Base-by-base conservation (phyloP, 345 rosid species). In the Citrus hindsii region DNA sequence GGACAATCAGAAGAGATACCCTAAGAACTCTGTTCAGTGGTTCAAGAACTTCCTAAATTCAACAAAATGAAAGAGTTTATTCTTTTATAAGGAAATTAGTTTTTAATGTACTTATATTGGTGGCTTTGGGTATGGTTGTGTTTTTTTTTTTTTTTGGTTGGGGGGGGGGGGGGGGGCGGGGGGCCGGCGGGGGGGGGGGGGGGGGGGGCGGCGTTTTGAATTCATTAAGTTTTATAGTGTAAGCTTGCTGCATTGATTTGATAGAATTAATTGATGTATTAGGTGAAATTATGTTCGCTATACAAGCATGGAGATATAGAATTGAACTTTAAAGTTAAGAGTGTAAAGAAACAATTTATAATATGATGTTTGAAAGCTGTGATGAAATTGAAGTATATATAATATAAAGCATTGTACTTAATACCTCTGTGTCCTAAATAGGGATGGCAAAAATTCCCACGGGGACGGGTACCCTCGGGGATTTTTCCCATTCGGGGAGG, bases 11-110 rank as follows among this genome's bases (percentile, higher is more conserved):
- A 93, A 92, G 90, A 91, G 98, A 85, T 93, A 96, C 82, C 94
- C 99, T 9, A 95, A 93, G 72, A 83, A 91, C 22, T 96, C 97
- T 69, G 99, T 88, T 71, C 81, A 79, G n/a, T 96, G 98, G 99
- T 92, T 96, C 89, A 93, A 92, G 85, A 89, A 87, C 71, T 93
- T 96, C 91, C 81, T 95, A 28, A 73, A 84, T 62, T 78, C 90
- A 75, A 69, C 79, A 80, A 73, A 80, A 48, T 48, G 40, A 53
- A 24, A 25, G 56, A 28, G 5, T 1, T 62, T 13, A 63, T 30
- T 28, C 35, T 28, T 9, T 18, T 32, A 16, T 32, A 18, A 13
- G 40, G 13, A 59, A 59, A 59, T 8, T 59, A 9, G 21, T 28
- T 62, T 62, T 62, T 28, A 27, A 14, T 27, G 19, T 62, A 62